These are phyloP conservation scores for Aethionema arabicum DNA, from an alignment of 345 rosid species.

Conservation along the genomic window DNA sequence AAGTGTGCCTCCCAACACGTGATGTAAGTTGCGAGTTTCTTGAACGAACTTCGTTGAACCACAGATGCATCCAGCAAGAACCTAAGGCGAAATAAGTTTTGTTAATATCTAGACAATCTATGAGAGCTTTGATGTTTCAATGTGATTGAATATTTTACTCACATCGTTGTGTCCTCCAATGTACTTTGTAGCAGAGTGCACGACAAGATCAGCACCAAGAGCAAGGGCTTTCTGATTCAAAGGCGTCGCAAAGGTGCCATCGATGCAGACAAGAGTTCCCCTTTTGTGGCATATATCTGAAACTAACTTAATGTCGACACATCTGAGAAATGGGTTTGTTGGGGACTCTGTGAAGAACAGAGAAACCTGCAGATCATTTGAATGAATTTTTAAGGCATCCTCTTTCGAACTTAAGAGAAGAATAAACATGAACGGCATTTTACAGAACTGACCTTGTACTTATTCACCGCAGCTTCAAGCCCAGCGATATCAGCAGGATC, in stretches of 20 bases:
- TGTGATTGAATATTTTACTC: constrained; percentile 33
- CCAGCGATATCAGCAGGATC: constrained; percentile 90
- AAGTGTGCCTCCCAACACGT: constrained; percentile 86
- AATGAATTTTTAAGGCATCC: constrained; percentile 1
- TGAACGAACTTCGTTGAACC: constrained; percentile 69
- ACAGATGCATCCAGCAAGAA: constrained; percentile 92
- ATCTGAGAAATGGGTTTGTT: constrained; percentile 92
- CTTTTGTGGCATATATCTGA: constrained; percentile 83
- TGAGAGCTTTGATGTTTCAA: not conserved
- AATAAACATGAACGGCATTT: not conserved
- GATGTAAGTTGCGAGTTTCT: constrained; percentile 85
- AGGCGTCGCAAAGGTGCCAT: constrained; percentile 99
- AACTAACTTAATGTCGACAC: constrained; percentile 87
- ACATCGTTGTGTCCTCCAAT: constrained; percentile 98
- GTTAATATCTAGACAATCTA: not conserved
- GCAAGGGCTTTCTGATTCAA: constrained; percentile 94
- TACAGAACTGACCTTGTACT: constrained; percentile 57
- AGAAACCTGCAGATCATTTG: constrained; percentile 54
- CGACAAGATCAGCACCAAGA: constrained; percentile 91
- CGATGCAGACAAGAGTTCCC: constrained; percentile 92
- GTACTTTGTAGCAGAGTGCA: constrained; percentile 92
- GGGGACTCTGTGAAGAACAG: constrained; percentile 96
- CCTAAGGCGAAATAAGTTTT: constrained; percentile 46
- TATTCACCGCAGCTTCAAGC: constrained; percentile 70
- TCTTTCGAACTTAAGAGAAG: not conserved